Evolutionary conservation across 371 early-diverging fungal species (phyloP), one percentile per base, ranked within the genome.

Genomic region (Chytridiales sp.): DNA sequence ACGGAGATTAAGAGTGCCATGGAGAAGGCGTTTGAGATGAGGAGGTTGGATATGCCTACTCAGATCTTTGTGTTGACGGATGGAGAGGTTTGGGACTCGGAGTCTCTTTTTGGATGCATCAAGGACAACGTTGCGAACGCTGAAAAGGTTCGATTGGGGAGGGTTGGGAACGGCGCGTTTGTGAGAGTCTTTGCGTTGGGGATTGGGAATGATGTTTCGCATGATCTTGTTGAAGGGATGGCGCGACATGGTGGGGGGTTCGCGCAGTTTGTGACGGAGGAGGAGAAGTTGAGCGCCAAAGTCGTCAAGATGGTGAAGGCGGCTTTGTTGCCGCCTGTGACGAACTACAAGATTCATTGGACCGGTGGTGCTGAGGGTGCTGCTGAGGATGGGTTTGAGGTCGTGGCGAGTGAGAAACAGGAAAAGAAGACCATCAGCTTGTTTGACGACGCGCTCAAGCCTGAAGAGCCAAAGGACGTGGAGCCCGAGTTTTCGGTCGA

Each of bases 271-370:
- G 81, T 77, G 1, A 69, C 62, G 6, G 66, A 64, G 38, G 55
- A 51, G 13, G 81, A 80, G 57, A 59, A 74, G 31, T 64, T 79
- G 72, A 76, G 77, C 41, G 66, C 64, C 44, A 80, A 80, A 47
- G 54, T 77, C 29, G 59, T 76, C 21, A 69, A 69, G 51, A 70
- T 77, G 75, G 64, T 80, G 44, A 80, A 79, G 58, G 69, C 66
- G 38, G 69, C 75, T 6, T 34, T 80, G 40, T 56, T 69, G 47
- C 73, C 77, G n/a, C 71, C 73, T 6, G 21, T 79, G 34, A 64
- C 42, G 19, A 72, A 78, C 49, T 77, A 70, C 32, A 68, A 70
- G 46, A 56, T 77, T 19, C 44, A 64, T 42, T 70, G 77, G 71
- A 51, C 60, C 19, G 57, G 30, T 8, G 52, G 36, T 17, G 19